Percentiles rank a stretch among this genome's conserved stretches.
Evolutionary conservation across 75 land plant genomes (phyloP).

Genomic region (Cryptomeria japonica): DNA sequence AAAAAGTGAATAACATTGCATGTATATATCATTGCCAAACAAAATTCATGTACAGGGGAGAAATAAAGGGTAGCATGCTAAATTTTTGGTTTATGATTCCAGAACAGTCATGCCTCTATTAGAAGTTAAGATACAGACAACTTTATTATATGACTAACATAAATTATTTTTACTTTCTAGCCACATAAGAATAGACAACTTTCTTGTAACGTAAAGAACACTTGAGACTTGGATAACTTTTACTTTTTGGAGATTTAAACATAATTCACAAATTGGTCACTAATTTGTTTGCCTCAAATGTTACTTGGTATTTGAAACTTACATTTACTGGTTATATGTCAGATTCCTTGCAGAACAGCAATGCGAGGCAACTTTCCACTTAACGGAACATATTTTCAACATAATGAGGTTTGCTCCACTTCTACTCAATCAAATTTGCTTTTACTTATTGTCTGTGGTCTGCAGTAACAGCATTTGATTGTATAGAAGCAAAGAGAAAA

Average conservation of each 20-base stretch:
- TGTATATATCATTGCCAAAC: no score
- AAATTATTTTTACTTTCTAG: neutral
- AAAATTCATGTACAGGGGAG: no score
- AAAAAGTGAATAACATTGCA: neutral
- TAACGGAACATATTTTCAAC: slow-evolving; percentile 97
- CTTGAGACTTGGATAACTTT: neutral
- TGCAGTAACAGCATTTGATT: neutral
- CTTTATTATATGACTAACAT: neutral
- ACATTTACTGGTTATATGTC: slow-evolving; percentile 14
- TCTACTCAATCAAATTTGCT: neutral
- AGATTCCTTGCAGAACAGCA: slow-evolving; percentile 97
- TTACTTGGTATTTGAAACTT: neutral
- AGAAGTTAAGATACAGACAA: no score
- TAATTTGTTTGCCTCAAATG: neutral
- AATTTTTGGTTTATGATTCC: no score
- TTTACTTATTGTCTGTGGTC: neutral
- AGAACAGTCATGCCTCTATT: no score
- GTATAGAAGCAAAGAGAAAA: neutral
- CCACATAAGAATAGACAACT: neutral
- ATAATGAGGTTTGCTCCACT: slow-evolving; percentile 75
- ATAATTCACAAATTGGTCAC: neutral
- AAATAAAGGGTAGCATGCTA: no score
- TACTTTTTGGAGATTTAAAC: neutral
- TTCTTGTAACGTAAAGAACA: neutral
- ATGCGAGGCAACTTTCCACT: slow-evolving; percentile 93